Evolutionary conservation across 2,329 filamentous ascomycete genomes (phyloP).

Genomic region (Mycocentrospora acerina): DNA sequence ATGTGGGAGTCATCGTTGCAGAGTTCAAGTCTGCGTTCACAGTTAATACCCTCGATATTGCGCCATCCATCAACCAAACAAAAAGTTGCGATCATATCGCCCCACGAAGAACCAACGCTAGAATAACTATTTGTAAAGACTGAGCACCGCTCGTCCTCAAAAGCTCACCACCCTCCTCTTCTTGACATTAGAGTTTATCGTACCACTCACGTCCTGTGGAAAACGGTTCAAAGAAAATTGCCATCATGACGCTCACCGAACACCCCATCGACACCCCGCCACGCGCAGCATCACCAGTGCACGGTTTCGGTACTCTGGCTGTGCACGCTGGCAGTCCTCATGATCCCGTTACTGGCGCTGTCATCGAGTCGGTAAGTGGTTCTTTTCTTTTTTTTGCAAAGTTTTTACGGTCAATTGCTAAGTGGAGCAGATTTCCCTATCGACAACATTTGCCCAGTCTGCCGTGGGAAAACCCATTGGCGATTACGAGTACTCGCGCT

Average conservation of each 20-base stretch:
- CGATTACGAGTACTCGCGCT: conserved; percentile 88
- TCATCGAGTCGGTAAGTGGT: conserved; percentile 74
- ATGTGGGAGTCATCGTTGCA: conserved; percentile 6
- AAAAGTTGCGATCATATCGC: conserved; percentile 15
- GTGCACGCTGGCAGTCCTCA: conserved; percentile 92
- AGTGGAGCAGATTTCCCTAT: conserved; percentile 73
- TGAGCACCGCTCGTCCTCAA: too few species aligned
- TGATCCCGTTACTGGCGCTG: conserved; percentile 88
- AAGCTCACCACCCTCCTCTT: too few species aligned
- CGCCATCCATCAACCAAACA: too few species aligned
- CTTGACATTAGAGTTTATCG: too few species aligned
- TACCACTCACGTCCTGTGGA: too few species aligned
- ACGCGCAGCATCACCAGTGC: conserved; percentile 69
- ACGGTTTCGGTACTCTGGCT: conserved; percentile 87
- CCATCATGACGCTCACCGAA: conserved; percentile 44
- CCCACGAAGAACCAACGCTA: conserved; percentile 16
- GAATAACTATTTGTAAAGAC: conserved; percentile 9
- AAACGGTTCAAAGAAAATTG: too few species aligned
- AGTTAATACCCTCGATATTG: conserved; percentile 3
- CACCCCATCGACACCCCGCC: conserved; percentile 72
- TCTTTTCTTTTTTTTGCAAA: background rate
- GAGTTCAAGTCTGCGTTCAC: background rate
- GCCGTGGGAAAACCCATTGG: conserved; percentile 85
- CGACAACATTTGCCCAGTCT: conserved; percentile 93
- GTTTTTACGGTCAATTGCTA: conserved; percentile 1